Base-by-base conservation (phyloP, 352 stramenopile genomes). In the Aphanomyces astaci region DNA sequence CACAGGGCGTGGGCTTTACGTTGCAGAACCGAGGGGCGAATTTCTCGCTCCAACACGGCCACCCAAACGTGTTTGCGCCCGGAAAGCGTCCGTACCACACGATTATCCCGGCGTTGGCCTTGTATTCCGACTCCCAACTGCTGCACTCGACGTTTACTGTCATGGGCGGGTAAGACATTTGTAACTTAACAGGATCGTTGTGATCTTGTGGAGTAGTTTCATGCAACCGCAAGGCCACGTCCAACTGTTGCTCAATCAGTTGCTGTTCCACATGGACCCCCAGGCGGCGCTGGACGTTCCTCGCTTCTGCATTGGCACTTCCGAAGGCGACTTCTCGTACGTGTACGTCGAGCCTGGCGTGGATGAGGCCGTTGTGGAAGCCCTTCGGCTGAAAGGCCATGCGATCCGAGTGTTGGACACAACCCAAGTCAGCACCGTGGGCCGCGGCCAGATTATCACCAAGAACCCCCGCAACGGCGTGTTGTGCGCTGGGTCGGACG, bases 201-300 rank as follows among this genome's bases (percentile, higher is more conserved):
- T n/a, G n/a, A n/a, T n/a, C n/a, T n/a, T n/a, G n/a, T n/a, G n/a
- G 19, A 39, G 89, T 36, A 86, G 84, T 43, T 98, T 98, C 75
- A 98, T 98, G 95, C 96, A 99, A 78, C 95, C 96, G 0, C 96
- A 98, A 74, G 96, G 96, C 32, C 96, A 98, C 77, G 78, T 98
- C 17, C 95, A 98, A 74, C 74, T 98, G 43, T 80, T 98, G 24
- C 89, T 92, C 48, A 90, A 96, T 71, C 79, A 98, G 72, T 71
- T 98, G 22, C 55, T 82, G 39, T 78, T 90, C 46, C 72, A 75
- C 0, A 76, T 97, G 67, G 84, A 96, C 71, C 81, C 90, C 10
- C 90, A 98, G 71, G 88, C 89, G 43, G 85, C 96, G 2, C 83
- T 99, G 53, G 96, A 99, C 73, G 76, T 83, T 52, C 88, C 93